These are phyloP conservation scores for Leishmania gerbilli DNA, from an alignment of 208 protist genomes.

Conservation along the genomic window DNA sequence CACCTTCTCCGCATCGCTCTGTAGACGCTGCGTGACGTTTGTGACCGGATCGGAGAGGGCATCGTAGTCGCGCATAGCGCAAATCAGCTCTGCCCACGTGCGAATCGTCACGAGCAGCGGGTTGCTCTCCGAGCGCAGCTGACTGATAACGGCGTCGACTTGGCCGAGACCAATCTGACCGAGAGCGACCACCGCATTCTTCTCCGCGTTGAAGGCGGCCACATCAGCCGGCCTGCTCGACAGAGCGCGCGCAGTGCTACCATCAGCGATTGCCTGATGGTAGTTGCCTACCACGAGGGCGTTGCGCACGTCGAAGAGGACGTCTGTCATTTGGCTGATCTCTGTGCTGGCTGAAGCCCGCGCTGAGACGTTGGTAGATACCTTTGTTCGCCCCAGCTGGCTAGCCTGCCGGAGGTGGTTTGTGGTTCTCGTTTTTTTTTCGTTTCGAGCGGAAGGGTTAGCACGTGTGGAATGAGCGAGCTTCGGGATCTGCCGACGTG, in stretches of 20 bases:
- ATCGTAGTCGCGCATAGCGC: slow-evolving; percentile 28
- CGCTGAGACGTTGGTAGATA: not conserved
- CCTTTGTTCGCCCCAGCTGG: not conserved
- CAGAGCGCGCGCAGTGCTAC: slow-evolving; percentile 39
- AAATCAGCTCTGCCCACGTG: slow-evolving; percentile 57
- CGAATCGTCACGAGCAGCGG: slow-evolving; percentile 58
- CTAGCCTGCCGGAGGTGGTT: not conserved
- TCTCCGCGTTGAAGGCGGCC: slow-evolving; percentile 62
- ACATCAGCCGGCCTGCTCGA: slow-evolving; percentile 55
- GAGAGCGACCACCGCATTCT: slow-evolving; percentile 60
- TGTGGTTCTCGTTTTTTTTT: too few relatives aligned
- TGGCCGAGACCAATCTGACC: slow-evolving; percentile 85
- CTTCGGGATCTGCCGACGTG: not conserved
- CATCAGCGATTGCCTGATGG: slow-evolving; percentile 78
- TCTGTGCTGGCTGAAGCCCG: not conserved
- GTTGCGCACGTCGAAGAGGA: slow-evolving; percentile 87
- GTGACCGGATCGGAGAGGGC: slow-evolving; percentile 12
- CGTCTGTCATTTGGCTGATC: slow-evolving; percentile 61
- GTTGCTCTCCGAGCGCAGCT: slow-evolving; percentile 53
- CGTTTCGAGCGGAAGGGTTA: too few relatives aligned
- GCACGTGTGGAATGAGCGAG: not conserved
- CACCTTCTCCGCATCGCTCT: slow-evolving; percentile 37
- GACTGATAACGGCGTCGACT: slow-evolving; percentile 56
- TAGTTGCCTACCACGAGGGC: slow-evolving; percentile 87
- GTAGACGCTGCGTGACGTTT: slow-evolving; percentile 32